Evolutionary conservation across 2,329 filamentous ascomycete species (phyloP).

Genomic region (Macroventuria anomochaeta): DNA sequence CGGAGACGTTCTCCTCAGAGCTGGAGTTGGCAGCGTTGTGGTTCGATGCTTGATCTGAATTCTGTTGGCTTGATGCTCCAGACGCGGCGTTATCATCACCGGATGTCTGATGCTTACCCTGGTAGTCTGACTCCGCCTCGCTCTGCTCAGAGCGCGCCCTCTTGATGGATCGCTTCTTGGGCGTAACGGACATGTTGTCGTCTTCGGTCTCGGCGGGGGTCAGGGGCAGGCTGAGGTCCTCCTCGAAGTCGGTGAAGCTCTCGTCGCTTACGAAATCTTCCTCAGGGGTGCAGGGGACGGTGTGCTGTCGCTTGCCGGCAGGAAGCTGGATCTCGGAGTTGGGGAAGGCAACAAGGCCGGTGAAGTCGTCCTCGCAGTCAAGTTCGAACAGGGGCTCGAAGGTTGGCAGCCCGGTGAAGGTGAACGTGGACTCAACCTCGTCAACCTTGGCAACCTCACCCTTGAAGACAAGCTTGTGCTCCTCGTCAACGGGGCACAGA

Average conservation of each 20-base stretch:
- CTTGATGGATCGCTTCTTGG: constrained; percentile 41
- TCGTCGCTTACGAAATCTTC: constrained; percentile 80
- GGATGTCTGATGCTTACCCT: constrained; percentile 43
- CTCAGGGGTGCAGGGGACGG: constrained; percentile 69
- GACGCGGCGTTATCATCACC: constrained; percentile 44
- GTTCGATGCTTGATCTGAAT: constrained; percentile 36
- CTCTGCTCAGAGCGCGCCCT: constrained; percentile 38
- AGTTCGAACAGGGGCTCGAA: constrained; percentile 90
- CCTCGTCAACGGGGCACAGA: constrained; percentile 68
- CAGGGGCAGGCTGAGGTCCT: constrained; percentile 68
- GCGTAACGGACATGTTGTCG: constrained; percentile 36
- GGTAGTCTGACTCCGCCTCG: constrained; percentile 47
- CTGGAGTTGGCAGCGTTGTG: constrained; percentile 57
- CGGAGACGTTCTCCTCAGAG: constrained; percentile 49
- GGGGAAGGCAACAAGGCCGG: constrained; percentile 74
- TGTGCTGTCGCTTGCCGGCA: constrained; percentile 73
- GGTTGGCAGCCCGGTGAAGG: constrained; percentile 66
- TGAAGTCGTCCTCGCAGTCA: constrained; percentile 90
- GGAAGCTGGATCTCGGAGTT: constrained; percentile 63
- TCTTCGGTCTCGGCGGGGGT: constrained; percentile 65
- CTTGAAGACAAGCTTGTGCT: constrained; percentile 61
- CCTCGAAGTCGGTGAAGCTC: constrained; percentile 78
- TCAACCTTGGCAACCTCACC: constrained; percentile 50
- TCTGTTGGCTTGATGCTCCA: constrained; percentile 47
- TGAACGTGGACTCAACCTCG: constrained; percentile 41